Conservation (phyloP, 352 stramenopile genomes). For the Globisporangium perplexum region DNA sequence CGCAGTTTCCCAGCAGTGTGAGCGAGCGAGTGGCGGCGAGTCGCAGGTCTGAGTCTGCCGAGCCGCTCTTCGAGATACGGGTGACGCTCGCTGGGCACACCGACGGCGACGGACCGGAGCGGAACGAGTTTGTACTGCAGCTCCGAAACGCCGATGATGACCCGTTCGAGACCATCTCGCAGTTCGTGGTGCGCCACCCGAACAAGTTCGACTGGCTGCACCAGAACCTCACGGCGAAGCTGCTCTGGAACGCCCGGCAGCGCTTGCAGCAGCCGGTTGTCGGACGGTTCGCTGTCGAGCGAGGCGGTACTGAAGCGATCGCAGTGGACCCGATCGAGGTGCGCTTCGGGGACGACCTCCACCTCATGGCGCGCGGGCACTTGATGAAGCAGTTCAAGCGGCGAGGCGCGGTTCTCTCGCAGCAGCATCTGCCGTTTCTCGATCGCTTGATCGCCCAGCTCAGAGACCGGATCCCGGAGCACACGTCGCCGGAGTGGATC, state of each 20-base stretch:
- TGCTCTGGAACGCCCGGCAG: slow-evolving; percentile 29
- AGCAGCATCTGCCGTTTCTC: background rate
- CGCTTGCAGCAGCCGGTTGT: slow-evolving; percentile 16
- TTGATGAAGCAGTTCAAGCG: slow-evolving; percentile 3
- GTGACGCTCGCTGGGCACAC: background rate
- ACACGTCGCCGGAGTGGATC: slow-evolving; percentile 19
- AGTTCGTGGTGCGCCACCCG: slow-evolving; percentile 3
- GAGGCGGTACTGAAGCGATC: background rate
- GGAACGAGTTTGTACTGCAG: slow-evolving; percentile 1
- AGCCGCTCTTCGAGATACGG: slow-evolving; percentile 7
- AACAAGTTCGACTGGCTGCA: slow-evolving; percentile 25
- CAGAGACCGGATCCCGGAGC: slow-evolving; percentile 5
- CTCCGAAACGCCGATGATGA: slow-evolving; percentile 14
- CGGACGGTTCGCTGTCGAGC: slow-evolving; percentile 5
- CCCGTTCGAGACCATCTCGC: slow-evolving; percentile 11
- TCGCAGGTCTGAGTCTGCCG: background rate
- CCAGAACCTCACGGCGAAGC: slow-evolving; percentile 20
- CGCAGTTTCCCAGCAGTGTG: background rate
- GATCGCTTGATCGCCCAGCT: slow-evolving; percentile 1
- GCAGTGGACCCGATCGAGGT: slow-evolving; percentile 18
- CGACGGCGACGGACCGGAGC: background rate
- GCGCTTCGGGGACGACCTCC: slow-evolving; percentile 31
- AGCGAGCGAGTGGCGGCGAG: background rate
- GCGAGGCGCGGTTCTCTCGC: background rate
- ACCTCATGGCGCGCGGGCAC: slow-evolving; percentile 24